Conservation (phyloP, 129 eudicot genomes). For the Tanacetum coccineum region DNA sequence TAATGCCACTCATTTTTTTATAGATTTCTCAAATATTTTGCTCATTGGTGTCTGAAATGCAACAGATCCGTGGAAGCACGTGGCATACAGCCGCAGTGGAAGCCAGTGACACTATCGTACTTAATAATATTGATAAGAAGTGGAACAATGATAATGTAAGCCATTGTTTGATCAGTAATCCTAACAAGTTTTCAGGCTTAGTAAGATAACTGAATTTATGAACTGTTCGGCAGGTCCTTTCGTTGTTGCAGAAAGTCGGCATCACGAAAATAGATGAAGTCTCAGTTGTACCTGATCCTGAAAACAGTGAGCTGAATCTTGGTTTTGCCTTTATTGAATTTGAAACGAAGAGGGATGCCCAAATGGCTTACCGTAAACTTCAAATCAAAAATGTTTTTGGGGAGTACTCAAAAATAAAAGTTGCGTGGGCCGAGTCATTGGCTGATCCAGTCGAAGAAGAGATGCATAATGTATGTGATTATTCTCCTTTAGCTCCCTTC, state of each 20-base stretch:
- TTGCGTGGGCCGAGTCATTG: slow-evolving; percentile 68
- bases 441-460: slow-evolving; percentile 63
- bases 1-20: neutral
- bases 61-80: slow-evolving; percentile 63
- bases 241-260: slow-evolving; percentile 41
- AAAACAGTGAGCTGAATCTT: slow-evolving; percentile 46
- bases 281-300: slow-evolving; percentile 60
- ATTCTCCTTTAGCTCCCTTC: slow-evolving; percentile 6
- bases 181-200: slow-evolving; percentile 2
- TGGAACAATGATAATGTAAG: slow-evolving; percentile 78
- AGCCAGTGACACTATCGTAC: slow-evolving; percentile 62
- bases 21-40: slow-evolving; percentile 1
- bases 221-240: slow-evolving; percentile 38
- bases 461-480: slow-evolving; percentile 41
- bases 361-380: slow-evolving; percentile 55
- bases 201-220: slow-evolving; percentile 16
- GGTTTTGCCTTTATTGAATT: slow-evolving; percentile 82
- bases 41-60: slow-evolving; percentile 17
- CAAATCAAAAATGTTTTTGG: slow-evolving; percentile 47
- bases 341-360: slow-evolving; percentile 62
- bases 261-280: slow-evolving; percentile 62
- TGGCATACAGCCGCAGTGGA: slow-evolving; percentile 54
- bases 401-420: slow-evolving; percentile 40
- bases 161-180: neutral
- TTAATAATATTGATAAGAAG: slow-evolving; percentile 54